phyloP scores from a whole-genome alignment of 176 grass and related monocot species.

The Hordeum marinum region DNA sequence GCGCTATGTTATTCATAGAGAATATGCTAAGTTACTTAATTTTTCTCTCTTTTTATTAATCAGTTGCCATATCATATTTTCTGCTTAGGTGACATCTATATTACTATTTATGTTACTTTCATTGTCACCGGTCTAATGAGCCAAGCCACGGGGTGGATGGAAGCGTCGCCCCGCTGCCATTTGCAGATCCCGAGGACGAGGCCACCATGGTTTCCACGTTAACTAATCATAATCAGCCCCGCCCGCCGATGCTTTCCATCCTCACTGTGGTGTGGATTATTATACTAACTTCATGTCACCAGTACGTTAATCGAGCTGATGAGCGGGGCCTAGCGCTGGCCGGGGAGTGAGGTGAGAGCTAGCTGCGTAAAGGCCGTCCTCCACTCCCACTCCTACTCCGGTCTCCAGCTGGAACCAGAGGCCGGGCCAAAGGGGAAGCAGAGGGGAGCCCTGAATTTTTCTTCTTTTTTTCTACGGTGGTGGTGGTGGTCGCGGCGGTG shows the following conservation, averaged over 20 bases:
- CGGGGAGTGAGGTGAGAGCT: background rate
- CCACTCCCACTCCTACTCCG: background rate
- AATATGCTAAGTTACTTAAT: no score
- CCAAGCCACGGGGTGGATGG: background rate
- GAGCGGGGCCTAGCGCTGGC: background rate
- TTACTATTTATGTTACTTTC: no score
- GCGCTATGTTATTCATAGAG: no score
- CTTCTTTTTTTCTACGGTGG: background rate
- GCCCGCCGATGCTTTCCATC: background rate
- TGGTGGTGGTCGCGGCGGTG: background rate
- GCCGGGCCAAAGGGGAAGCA: background rate
- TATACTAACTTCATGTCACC: background rate
- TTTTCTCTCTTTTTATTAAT: no score
- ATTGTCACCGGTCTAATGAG: no score
- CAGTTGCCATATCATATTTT: no score
- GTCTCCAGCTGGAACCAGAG: conserved; percentile 28
- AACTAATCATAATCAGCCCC: background rate
- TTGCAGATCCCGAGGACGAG: conserved; percentile 18
- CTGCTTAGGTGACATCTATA: no score
- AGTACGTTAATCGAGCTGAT: background rate
- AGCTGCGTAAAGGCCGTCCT: conserved; percentile 17
- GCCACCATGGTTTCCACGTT: background rate
- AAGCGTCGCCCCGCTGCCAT: background rate
- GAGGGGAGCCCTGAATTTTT: background rate
- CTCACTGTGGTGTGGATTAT: background rate